Conservation (phyloP, 176 grass and related monocot genomes). For the Aegilops longissima region DNA sequence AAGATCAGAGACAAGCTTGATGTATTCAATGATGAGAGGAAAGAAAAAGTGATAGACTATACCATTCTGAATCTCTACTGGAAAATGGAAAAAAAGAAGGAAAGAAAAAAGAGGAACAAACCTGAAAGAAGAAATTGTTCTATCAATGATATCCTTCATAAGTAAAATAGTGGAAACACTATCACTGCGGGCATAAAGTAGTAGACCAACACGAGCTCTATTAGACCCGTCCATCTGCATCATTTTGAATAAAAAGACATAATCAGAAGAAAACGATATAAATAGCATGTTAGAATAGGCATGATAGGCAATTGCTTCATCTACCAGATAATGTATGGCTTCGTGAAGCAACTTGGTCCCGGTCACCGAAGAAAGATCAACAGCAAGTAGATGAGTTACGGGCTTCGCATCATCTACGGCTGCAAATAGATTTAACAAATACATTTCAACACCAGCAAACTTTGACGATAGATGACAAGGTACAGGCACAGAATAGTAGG, state of each 20-base stretch:
- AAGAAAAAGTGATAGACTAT: background rate
- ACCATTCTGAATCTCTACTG: background rate
- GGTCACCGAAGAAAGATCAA: conserved; percentile 72
- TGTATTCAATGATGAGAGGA: conserved; percentile 19
- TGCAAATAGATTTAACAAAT: conserved; percentile 48
- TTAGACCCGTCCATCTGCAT: conserved; percentile 67
- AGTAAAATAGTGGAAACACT: conserved; percentile 54
- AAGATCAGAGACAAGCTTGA: conserved; percentile 20
- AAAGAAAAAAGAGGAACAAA: conserved; percentile 31
- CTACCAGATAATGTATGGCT: conserved; percentile 85
- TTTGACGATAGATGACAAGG: conserved; percentile 22
- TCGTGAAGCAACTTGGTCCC: conserved; percentile 79
- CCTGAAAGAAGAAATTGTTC: conserved; percentile 75
- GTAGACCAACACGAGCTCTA: conserved; percentile 80
- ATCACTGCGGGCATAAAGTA: conserved; percentile 52
- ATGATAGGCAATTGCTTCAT: conserved; percentile 18
- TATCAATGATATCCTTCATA: conserved; percentile 76
- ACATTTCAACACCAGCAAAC: conserved; percentile 28
- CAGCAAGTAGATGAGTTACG: conserved; percentile 86
- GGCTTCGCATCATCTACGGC: conserved; percentile 77
- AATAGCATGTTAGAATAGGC: conserved; percentile 21
- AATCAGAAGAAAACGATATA: conserved; percentile 27
- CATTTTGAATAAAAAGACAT: conserved; percentile 29
- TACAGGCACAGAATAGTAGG: conserved; percentile 21
- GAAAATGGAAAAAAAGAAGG: conserved; percentile 12